A percentile compares a stretch with the other conserved stretches of the same genome.
These are phyloP conservation scores for Trichosporon faecale DNA, from an alignment of 1,284 basidiomycete species.

Conservation along the genomic window DNA sequence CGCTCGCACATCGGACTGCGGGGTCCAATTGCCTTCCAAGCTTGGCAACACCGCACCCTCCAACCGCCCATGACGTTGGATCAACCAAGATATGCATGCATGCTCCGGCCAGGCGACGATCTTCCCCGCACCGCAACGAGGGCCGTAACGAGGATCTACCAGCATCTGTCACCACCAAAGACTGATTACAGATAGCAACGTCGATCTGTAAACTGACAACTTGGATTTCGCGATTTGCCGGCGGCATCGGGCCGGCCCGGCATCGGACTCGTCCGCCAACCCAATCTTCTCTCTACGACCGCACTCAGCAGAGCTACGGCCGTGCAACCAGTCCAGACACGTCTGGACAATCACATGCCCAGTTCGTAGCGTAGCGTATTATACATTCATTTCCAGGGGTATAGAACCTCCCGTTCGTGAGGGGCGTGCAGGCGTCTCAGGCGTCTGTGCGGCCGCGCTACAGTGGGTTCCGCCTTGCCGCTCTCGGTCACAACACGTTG, in stretches of 20 bases:
- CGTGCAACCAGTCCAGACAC: neutral
- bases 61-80: neutral
- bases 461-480: neutral
- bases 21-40: neutral
- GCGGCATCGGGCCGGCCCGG: neutral
- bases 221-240: neutral
- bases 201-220: neutral
- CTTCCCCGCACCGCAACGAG: neutral
- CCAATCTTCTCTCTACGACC: neutral
- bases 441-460: slow-evolving; percentile 2
- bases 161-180: neutral
- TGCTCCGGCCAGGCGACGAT: neutral
- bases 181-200: neutral
- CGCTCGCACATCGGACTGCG: neutral
- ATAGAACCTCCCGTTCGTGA: neutral
- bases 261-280: neutral
- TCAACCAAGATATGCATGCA: neutral
- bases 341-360: neutral
- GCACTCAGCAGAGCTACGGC: neutral
- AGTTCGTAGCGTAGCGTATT: neutral
- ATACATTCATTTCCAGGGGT: slow-evolving; percentile 1
- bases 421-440: neutral
- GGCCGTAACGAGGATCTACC: neutral
- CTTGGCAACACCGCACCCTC: neutral
- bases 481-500: too few species aligned